Evolutionary conservation across 805 yeast species (phyloP).

Genomic region (Torulaspora quercuum): DNA sequence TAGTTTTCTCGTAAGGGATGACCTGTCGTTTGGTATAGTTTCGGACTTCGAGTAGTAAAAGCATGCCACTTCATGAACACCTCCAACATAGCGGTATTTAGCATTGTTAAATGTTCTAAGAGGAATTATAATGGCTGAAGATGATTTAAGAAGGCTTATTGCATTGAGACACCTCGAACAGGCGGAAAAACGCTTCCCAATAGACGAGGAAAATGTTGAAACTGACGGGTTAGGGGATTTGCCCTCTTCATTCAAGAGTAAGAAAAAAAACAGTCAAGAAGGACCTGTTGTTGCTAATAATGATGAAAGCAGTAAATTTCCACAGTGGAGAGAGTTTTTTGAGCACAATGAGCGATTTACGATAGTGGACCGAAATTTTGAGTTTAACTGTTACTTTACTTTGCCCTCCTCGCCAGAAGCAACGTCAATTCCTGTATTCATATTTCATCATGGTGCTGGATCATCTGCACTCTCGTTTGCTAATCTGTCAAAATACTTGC

Average conservation of each 20-base stretch:
- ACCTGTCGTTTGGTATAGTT: no score
- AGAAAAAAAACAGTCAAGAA: neutral
- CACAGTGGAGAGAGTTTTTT: conserved; percentile 32
- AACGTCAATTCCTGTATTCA: conserved; percentile 49
- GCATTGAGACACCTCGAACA: conserved; percentile 17
- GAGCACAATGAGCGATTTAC: conserved; percentile 16
- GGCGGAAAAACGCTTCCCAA: conserved; percentile 9
- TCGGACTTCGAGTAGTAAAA: no score
- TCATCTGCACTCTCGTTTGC: conserved; percentile 81
- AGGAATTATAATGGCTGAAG: conserved; percentile 19
- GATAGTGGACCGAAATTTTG: conserved; percentile 19
- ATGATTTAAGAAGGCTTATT: conserved; percentile 23
- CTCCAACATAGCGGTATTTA: no score
- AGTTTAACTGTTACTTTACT: conserved; percentile 55
- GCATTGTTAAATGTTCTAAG: neutral
- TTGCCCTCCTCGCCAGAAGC: conserved; percentile 43
- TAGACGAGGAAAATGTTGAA: conserved; percentile 12
- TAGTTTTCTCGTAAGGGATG: no score
- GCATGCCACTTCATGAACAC: no score
- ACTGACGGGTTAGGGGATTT: conserved; percentile 12
- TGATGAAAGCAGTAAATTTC: conserved; percentile 3
- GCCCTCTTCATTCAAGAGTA: conserved; percentile 4
- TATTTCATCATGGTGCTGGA: conserved; percentile 95
- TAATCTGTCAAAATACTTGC: conserved; percentile 41
- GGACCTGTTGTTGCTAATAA: neutral